Base-by-base conservation (phyloP, 2,329 filamentous ascomycete species). In the Fusarium begoniae region DNA sequence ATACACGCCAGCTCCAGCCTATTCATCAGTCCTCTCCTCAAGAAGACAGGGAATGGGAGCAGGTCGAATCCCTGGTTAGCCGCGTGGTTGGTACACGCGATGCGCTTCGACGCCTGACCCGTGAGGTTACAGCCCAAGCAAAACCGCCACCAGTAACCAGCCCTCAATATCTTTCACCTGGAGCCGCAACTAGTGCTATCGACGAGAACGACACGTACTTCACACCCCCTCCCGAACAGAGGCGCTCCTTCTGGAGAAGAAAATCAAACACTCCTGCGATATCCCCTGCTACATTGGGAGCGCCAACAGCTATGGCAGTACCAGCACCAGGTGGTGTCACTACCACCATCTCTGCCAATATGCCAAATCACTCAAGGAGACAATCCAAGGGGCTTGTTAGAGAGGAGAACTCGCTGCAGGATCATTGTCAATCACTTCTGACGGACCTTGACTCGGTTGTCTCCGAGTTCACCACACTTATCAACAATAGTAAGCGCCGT, bases 201-300 rank as follows among this genome's bases (percentile, higher is more conserved):
- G 87, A 89, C 28, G 88, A 89, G 22, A 88, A 87, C 26, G 89
- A 89, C 41, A 85, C 89, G 65, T 92, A 91, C 76, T 90, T 90
- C 35, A 75, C 83, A 5, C 75, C 81, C 12, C 50, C 66, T 44
- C 37, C 70, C 17, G 76, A 80, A 13, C 77, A 83, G 61, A 94
- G 87, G 80, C 89, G 90, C 67, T 87, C 94, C 0, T 98, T 99
- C 79, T 99, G 96, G 96, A 97, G 95, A 82, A 91, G 96, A 54
- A 98, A 97, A 83, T 86, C 92, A 2, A 95, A 91, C 77, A 84
- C 85, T 4, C 81, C 86, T 26, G 81, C 84, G 6, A 78, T 85
- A 37, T 81, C 84, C 10, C 82, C 86, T 6, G 80, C 83, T 35
- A 79, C 82, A 15, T 72, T 85, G 26, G 83, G 86, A 13, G 80